A percentile compares a stretch with the other conserved stretches of the same genome.
These are phyloP conservation scores for Chytridium lagenaria DNA, from an alignment of 371 early-diverging fungal genomes.

Conservation along the genomic window DNA sequence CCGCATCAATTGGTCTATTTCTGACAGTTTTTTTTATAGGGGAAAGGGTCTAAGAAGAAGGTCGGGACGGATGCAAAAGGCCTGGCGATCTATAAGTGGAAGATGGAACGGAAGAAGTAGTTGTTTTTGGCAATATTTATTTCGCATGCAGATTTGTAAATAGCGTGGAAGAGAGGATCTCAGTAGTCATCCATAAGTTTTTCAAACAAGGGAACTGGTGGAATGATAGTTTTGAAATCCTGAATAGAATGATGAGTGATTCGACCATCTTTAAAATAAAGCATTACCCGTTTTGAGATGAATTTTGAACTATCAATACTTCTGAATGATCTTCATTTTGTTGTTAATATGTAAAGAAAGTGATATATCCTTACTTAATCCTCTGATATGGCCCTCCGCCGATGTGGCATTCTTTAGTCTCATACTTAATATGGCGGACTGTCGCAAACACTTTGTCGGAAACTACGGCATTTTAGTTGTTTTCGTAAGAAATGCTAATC, in stretches of 20 bases:
- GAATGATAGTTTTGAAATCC: conserved; percentile 29
- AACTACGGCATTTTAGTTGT: conserved; percentile 13
- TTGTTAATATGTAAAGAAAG: background rate
- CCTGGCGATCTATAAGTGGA: conserved; percentile 90
- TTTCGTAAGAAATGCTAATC: background rate
- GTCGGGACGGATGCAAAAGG: conserved; percentile 84
- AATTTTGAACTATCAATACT: conserved; percentile 16
- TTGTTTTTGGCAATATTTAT: background rate
- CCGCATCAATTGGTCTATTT: background rate
- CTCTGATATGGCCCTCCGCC: background rate
- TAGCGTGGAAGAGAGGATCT: background rate
- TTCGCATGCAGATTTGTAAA: background rate
- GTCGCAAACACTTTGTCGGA: conserved; percentile 14
- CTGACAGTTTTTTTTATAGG: conserved; percentile 37
- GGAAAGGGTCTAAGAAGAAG: conserved; percentile 80
- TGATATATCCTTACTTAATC: background rate
- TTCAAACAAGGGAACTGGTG: conserved; percentile 28
- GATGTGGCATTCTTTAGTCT: background rate
- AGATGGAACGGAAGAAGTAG: conserved; percentile 75
- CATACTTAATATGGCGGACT: conserved; percentile 5
- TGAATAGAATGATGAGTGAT: background rate
- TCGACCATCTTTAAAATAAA: background rate
- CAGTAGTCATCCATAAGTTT: conserved; percentile 23
- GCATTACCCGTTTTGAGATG: conserved; percentile 1
- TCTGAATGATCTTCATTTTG: background rate